These are phyloP conservation scores for Aureobasidium zeae DNA, from an alignment of 2,329 filamentous ascomycete species.

Conservation along the genomic window DNA sequence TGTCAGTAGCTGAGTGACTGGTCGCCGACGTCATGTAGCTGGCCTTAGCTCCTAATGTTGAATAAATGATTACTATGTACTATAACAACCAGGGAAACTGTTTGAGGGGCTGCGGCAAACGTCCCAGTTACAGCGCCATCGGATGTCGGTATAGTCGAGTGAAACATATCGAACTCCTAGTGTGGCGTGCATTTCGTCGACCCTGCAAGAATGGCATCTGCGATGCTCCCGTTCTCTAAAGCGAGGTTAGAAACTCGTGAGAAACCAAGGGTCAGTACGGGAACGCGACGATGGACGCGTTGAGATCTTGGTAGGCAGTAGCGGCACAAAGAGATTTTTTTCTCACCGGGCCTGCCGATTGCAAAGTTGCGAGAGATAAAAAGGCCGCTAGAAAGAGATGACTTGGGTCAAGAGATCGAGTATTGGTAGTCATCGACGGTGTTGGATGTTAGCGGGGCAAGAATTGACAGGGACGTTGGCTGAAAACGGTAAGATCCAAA, in stretches of 20 bases:
- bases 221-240: background rate
- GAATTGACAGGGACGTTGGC: slow-evolving; percentile 7
- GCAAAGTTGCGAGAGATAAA: slow-evolving; percentile 8
- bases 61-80: slow-evolving; percentile 1
- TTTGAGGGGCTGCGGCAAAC: slow-evolving; percentile 7
- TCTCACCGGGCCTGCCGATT: no score
- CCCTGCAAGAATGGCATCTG: background rate
- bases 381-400: slow-evolving; percentile 12
- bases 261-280: background rate
- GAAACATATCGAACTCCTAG: background rate
- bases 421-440: slow-evolving; percentile 8
- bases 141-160: no score
- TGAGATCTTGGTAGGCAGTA: slow-evolving; percentile 1
- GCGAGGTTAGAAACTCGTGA: background rate
- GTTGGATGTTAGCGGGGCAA: slow-evolving; percentile 10
- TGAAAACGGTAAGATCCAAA: slow-evolving; percentile 1
- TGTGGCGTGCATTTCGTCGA: slow-evolving; percentile 4
- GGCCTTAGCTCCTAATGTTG: background rate
- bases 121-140: no score
- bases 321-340: slow-evolving; percentile 5
- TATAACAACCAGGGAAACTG: no score
- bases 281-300: background rate
- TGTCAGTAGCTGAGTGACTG: background rate
- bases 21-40: slow-evolving; percentile 2
- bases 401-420: slow-evolving; percentile 6